These are phyloP conservation scores for Botrytis tulipae DNA, from an alignment of 2,329 filamentous ascomycete genomes.

Conservation along the genomic window DNA sequence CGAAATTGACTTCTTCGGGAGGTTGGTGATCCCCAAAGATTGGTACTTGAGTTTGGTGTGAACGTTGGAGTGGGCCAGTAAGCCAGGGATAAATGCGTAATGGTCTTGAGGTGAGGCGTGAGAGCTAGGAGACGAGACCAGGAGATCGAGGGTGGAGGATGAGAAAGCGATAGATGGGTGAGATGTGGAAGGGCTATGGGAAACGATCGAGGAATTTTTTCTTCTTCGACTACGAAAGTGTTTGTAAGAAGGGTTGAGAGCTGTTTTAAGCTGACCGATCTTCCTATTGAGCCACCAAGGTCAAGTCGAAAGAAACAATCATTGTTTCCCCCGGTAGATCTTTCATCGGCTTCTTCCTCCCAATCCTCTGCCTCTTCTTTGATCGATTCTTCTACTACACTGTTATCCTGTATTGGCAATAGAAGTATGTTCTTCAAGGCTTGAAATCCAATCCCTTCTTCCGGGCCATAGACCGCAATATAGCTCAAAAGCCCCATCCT, in stretches of 20 bases:
- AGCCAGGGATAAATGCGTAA: conserved; percentile 61
- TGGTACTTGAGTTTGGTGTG: conserved; percentile 52
- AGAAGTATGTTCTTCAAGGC: conserved; percentile 51
- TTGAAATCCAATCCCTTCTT: conserved; percentile 48
- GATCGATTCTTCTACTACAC: neutral
- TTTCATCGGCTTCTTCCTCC: conserved; percentile 24
- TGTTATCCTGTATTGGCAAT: conserved; percentile 29
- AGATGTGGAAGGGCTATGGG: conserved; percentile 49
- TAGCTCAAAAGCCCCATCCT: conserved; percentile 53
- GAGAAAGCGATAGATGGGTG: conserved; percentile 59
- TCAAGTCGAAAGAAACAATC: conserved; percentile 53
- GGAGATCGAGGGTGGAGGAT: conserved; percentile 43
- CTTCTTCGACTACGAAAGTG: conserved; percentile 15
- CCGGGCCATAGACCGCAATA: conserved; percentile 45
- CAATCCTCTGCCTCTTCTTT: conserved; percentile 28
- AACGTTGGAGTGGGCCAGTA: conserved; percentile 61
- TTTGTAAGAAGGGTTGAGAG: conserved; percentile 38
- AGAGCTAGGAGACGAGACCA: conserved; percentile 59
- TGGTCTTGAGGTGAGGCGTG: conserved; percentile 50
- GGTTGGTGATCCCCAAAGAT: conserved; percentile 46
- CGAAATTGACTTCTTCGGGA: conserved; percentile 43
- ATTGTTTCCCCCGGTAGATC: conserved; percentile 39
- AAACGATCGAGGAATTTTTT: conserved; percentile 25
- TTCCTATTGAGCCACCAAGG: conserved; percentile 52
- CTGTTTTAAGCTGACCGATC: conserved; percentile 52